Percentiles rank a stretch among this genome's conserved stretches.
Conservation (phyloP, 139 green algal species). For the Chlamydomonas schloesseri region DNA sequence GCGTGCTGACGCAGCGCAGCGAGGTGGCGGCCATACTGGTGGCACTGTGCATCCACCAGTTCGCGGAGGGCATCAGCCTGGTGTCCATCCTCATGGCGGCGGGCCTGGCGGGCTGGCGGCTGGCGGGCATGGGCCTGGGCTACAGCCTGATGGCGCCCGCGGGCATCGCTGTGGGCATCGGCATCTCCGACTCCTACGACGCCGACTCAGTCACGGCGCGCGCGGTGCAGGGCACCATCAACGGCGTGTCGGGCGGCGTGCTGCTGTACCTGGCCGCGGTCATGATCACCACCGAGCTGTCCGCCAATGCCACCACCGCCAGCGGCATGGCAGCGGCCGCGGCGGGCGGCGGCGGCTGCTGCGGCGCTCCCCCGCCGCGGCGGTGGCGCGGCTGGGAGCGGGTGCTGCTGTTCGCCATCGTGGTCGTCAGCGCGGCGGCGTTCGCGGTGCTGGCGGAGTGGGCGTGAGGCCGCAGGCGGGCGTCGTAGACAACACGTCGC, state of each 20-base stretch:
- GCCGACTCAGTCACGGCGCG: background rate
- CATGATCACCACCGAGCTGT: background rate
- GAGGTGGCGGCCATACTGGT: slow-evolving; percentile 21
- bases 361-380: too few relatives aligned
- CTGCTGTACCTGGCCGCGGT: slow-evolving; percentile 48
- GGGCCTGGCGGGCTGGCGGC: background rate
- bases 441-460: background rate
- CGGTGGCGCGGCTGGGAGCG: background rate
- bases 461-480: too few relatives aligned
- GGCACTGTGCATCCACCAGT: slow-evolving; percentile 41
- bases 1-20: background rate
- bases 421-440: background rate
- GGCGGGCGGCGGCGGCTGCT: background rate
- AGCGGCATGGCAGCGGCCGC: background rate
- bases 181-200: slow-evolving; percentile 24
- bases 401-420: background rate
- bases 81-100: background rate
- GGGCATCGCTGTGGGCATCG: slow-evolving; percentile 31
- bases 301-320: too few relatives aligned
- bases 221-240: slow-evolving; percentile 33
- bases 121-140: background rate
- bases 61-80: slow-evolving; percentile 35
- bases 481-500: too few relatives aligned
- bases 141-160: slow-evolving; percentile 39
- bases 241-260: slow-evolving; percentile 37